Percentiles rank a stretch among this genome's conserved stretches.
Evolutionary conservation across 164 flowering plant species (phyloP).

Genomic region (Vitis rotundifolia): DNA sequence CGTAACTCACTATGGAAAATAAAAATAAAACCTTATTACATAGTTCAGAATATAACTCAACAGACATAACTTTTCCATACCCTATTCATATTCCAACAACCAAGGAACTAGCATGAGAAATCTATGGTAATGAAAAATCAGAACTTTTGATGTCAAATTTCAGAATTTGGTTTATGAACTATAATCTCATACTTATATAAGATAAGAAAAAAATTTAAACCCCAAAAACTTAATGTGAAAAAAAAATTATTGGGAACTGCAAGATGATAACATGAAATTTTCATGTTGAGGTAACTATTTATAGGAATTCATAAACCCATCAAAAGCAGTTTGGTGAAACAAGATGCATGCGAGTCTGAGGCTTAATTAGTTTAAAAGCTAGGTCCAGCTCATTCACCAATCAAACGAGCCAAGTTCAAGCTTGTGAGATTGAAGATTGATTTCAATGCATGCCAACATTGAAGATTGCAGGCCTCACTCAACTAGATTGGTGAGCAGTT

Average conservation of each 20-base stretch:
- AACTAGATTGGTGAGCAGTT: neutral
- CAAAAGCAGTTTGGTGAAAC: no score
- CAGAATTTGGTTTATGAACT: no score
- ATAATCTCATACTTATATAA: no score
- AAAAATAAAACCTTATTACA: conserved; percentile 11
- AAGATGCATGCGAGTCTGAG: no score
- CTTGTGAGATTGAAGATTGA: neutral
- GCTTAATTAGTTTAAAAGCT: neutral
- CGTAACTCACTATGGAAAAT: conserved; percentile 44
- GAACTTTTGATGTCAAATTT: neutral
- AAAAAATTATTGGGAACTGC: no score
- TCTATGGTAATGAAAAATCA: neutral
- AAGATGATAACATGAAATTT: no score
- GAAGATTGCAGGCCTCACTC: neutral
- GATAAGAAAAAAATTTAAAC: no score
- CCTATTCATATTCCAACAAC: neutral
- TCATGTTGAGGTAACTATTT: no score
- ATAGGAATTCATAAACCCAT: no score
- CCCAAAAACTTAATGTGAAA: no score
- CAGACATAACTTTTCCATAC: neutral
- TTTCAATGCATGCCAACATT: neutral
- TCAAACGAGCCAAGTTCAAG: neutral
- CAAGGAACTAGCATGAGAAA: neutral
- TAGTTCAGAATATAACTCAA: conserved; percentile 11
- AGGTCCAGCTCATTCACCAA: neutral